Evolutionary conservation across 371 early-diverging fungal genomes (phyloP), one percentile per base, ranked within the genome.

Genomic region (Mitosporidium daphniae): DNA sequence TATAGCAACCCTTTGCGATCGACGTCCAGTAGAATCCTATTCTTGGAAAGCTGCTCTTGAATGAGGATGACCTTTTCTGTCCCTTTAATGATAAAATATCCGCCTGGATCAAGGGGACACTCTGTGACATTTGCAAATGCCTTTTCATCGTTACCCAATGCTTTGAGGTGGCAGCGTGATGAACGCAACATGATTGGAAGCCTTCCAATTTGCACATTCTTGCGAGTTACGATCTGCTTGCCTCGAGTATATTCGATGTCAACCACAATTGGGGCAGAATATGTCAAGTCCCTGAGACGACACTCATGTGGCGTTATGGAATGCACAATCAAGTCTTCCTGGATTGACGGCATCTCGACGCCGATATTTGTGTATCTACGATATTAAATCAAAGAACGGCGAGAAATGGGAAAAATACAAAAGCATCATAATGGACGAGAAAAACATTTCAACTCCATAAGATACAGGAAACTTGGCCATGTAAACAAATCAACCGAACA

Each of bases 21-120:
- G 0, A 52, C 50, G 31, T 94, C 93, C 10, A 94, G 72, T 41
- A 97, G 74, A 31, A 99, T 99, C 50, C 99, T 65, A 53, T 97
- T 99, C 48, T 94, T 95, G n/a, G 80, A 73, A 42, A 99, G 53
- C 37, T 99, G 98, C 51, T 99, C 99, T 47, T 99, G 98, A 14
- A 99, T 89, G 28, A 97, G 41, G 51, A 97, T 80, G 3, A 97
- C 97, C 46, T 93, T 84, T 46, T 99, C 98, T 0, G 73, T 67
- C 14, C 98, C 99, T 25, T 75, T 69, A 26, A 93, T 71, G 13
- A 99, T 62, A 54, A 99, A 99, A 45, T 99, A 99, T 23, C 97
- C 98, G 23, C 93, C 52, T n/a, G 86, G 89, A 52, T 97, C 99
- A 32, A 86, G 40, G 3, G 89, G 89, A 40, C 99, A 99, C 44